A percentile compares a stretch with the other conserved stretches of the same genome.
Evolutionary conservation across 192 early-diverging fungal species (phyloP).

Genomic region (Backusella circina): DNA sequence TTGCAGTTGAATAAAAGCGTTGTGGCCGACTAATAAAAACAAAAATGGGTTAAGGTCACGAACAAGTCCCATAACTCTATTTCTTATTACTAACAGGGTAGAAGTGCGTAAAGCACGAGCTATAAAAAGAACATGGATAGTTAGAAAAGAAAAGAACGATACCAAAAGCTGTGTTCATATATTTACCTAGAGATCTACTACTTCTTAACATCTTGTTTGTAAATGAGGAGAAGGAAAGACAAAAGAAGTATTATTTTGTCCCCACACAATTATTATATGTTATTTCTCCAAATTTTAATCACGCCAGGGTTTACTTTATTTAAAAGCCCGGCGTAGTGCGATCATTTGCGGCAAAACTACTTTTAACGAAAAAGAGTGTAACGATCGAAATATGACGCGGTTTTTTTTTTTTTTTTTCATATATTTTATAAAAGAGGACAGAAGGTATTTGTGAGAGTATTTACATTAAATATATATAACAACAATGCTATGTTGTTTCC

Average conservation of each 20-base stretch:
- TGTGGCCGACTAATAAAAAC: not conserved
- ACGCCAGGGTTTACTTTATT: not conserved
- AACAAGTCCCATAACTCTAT: not conserved
- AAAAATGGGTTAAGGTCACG: not conserved
- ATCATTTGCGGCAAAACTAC: not conserved
- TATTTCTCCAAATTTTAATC: not conserved
- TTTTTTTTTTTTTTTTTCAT: not conserved
- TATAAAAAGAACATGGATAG: not conserved
- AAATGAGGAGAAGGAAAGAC: not conserved
- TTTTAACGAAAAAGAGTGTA: not conserved
- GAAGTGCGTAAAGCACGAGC: slow-evolving; percentile 1
- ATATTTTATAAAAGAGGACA: not conserved
- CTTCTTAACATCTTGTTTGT: not conserved
- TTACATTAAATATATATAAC: not conserved
- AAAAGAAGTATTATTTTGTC: not conserved
- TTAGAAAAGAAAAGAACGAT: not conserved
- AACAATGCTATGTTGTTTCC: slow-evolving; percentile 8
- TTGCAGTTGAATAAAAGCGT: slow-evolving; percentile 16
- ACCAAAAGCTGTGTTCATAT: not conserved
- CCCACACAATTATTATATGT: not conserved
- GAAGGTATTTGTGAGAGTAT: not conserved
- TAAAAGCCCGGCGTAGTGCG: not conserved
- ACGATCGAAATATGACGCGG: not conserved
- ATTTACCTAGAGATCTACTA: not conserved
- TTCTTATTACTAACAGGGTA: not conserved